Conservation (phyloP, 2,329 filamentous ascomycete species). For the Aquanectria penicillioides region DNA sequence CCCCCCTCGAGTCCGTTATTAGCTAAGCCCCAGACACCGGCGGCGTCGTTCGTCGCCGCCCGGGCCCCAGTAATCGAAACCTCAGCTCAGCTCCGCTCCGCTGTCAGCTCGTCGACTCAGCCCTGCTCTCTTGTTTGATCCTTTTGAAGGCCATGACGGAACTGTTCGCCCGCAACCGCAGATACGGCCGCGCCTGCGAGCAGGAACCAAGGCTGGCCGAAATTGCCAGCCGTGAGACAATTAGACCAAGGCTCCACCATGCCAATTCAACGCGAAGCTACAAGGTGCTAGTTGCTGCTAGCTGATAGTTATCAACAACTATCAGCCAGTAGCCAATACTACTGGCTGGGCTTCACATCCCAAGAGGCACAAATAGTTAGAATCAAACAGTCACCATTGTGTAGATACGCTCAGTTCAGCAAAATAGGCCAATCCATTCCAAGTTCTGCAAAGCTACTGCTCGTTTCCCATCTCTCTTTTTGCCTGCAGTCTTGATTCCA, state of each 20-base stretch:
- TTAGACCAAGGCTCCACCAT: too few species aligned
- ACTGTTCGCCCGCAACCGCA: conserved; percentile 3
- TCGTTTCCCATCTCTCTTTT: conserved; percentile 12
- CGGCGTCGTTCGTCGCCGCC: not conserved
- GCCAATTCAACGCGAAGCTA: too few species aligned
- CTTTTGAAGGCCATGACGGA: not conserved
- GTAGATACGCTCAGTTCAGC: conserved; percentile 27
- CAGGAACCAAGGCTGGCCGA: not conserved
- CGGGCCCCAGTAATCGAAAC: not conserved
- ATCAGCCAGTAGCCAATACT: not conserved
- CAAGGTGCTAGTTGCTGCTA: too few species aligned
- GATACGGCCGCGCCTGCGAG: not conserved
- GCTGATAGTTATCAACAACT: too few species aligned
- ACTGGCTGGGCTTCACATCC: conserved; percentile 4
- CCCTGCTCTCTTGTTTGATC: conserved; percentile 5
- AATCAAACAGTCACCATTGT: too few species aligned
- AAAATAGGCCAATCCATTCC: conserved; percentile 38
- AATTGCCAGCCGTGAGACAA: not conserved
- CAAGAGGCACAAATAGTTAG: too few species aligned
- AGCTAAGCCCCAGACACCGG: conserved; percentile 4
- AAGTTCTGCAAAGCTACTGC: conserved; percentile 33
- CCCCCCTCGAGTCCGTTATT: too few species aligned
- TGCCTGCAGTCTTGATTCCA: conserved; percentile 35
- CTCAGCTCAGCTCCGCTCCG: not conserved
- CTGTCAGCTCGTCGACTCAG: not conserved